Percentiles rank a stretch among this genome's conserved stretches.
Evolutionary conservation across 306 rosid species (phyloP).

Genomic region (Trichosanthes cucumerina): DNA sequence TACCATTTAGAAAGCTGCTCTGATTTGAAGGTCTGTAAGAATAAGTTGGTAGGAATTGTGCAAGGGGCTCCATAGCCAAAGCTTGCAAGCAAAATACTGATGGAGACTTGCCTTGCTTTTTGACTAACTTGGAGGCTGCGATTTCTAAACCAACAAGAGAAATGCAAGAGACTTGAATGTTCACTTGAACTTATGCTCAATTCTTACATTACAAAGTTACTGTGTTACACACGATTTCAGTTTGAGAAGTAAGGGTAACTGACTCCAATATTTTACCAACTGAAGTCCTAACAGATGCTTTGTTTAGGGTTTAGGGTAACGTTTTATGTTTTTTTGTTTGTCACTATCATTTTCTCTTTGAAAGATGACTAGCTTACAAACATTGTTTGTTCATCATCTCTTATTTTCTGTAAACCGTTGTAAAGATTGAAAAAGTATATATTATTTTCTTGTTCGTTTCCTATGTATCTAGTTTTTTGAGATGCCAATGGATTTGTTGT

Average conservation of each 20-base stretch:
- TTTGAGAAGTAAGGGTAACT: background rate
- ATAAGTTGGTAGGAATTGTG: slow-evolving; percentile 29
- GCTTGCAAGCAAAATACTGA: slow-evolving; percentile 58
- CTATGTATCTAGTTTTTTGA: background rate
- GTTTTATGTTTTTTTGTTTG: too few species aligned
- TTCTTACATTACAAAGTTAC: background rate
- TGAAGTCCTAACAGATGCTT: background rate
- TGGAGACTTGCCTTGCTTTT: slow-evolving; percentile 39
- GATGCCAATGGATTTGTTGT: background rate
- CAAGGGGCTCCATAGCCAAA: slow-evolving; percentile 30
- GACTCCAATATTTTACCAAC: background rate
- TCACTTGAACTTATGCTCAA: background rate
- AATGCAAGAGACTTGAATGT: background rate
- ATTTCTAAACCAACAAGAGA: slow-evolving; percentile 17
- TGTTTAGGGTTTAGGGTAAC: background rate
- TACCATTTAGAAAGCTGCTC: background rate
- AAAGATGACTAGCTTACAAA: too few species aligned
- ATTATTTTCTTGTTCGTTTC: background rate
- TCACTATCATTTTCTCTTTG: too few species aligned
- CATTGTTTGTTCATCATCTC: background rate
- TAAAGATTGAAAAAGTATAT: background rate
- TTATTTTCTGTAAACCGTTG: background rate
- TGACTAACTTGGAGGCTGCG: slow-evolving; percentile 62
- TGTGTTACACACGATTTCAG: background rate
- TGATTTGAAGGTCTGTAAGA: background rate